These are phyloP conservation scores for Chalciporus chontae DNA, from an alignment of 768 basidiomycete genomes.

Conservation along the genomic window DNA sequence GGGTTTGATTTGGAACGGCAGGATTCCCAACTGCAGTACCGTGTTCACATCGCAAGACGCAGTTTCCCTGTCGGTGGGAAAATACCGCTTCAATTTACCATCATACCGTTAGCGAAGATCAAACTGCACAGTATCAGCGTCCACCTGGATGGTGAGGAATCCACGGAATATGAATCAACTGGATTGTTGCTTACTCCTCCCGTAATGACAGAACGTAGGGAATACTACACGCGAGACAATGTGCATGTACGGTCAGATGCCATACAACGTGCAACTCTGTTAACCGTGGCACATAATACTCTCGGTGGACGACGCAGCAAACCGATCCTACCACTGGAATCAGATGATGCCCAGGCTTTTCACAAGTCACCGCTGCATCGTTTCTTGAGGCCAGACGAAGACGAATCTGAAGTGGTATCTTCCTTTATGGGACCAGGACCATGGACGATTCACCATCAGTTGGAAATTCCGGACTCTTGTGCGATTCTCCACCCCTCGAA, in stretches of 20 bases:
- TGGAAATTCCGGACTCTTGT: slow-evolving; percentile 69
- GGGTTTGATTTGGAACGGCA: slow-evolving; percentile 83
- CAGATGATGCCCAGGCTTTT: slow-evolving; percentile 62
- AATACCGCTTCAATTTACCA: slow-evolving; percentile 73
- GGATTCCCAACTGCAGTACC: slow-evolving; percentile 85
- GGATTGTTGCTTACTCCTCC: background rate
- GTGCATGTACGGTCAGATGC: slow-evolving; percentile 70
- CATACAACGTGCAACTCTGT: slow-evolving; percentile 53
- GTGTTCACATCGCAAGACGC: slow-evolving; percentile 68
- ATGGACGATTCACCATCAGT: slow-evolving; percentile 71
- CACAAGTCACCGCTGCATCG: slow-evolving; percentile 62
- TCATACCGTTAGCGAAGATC: slow-evolving; percentile 82
- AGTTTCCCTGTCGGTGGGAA: slow-evolving; percentile 81
- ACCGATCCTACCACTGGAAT: slow-evolving; percentile 75
- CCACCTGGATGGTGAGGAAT: slow-evolving; percentile 70
- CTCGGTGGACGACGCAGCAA: slow-evolving; percentile 44
- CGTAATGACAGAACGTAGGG: slow-evolving; percentile 60
- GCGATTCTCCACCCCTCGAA: slow-evolving; percentile 70
- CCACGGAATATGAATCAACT: background rate
- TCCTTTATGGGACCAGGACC: slow-evolving; percentile 77
- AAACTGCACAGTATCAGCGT: slow-evolving; percentile 73
- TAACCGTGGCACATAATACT: slow-evolving; percentile 49
- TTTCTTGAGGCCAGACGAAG: slow-evolving; percentile 45
- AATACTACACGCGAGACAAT: slow-evolving; percentile 71
- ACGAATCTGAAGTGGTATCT: slow-evolving; percentile 55